Base-by-base conservation (phyloP, 345 rosid species). In the Acer campestre region DNA sequence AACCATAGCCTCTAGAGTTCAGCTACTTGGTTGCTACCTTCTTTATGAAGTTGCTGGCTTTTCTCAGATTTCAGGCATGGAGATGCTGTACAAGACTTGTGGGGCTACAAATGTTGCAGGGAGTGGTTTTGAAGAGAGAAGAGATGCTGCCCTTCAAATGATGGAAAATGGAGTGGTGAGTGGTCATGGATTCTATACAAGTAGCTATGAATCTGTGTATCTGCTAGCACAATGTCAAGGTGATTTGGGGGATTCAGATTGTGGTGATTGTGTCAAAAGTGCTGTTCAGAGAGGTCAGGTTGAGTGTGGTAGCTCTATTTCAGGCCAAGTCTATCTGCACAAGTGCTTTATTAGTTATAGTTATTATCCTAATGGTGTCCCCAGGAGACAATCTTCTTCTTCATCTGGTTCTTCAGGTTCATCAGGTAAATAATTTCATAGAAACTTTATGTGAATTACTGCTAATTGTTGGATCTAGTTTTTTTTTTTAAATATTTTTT, bases 191-290 rank as follows among this genome's bases (percentile, higher is more conserved):
- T 96, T 86, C 84, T 96, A 82, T 63, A 82, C 95, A 0, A 83
- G 92, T 3, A 94, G 86, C 73, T 92, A 91, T 78, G 86, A 94
- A 74, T 83, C 90, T 4, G 80, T 96, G 70, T 90, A 86, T 80
- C 79, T 94, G 10, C 82, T 96, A 81, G 99, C 93, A 40, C 99
- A 96, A 77, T 96, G 99, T 82, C 94, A 96, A 79, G 99, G 99
- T 3, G 98, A 94, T 76, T 79, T 96, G 16, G 99, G 98, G 48
- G 98, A 91, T 84, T 88, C 98, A 0, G 99, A 96, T 85, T 96
- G 99, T 78, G 95, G 88, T 6, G 89, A 80, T 3, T 96, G 99
- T 81, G 84, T 92, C 16, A 92, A 88, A 73, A 88, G 68, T 77
- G 99, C 99, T 51, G 84, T 89, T 27, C 94, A 94, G 81, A 86